Conservation (phyloP, 495 filamentous ascomycete species). For the Pseudevernia furfuracea region DNA sequence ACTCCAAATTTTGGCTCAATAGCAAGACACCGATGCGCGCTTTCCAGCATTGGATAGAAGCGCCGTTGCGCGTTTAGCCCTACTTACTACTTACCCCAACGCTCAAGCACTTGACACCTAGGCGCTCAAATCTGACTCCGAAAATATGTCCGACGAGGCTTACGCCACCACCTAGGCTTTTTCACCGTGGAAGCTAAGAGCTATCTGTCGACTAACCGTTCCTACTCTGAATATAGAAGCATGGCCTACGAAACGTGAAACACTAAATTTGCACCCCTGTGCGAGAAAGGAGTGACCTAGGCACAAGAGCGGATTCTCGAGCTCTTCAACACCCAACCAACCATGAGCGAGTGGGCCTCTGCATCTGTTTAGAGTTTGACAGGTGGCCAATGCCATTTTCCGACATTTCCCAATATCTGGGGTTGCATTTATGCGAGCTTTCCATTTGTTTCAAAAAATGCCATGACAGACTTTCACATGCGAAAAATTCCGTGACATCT, state of each 20-base stretch:
- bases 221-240: neutral
- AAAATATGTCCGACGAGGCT: neutral
- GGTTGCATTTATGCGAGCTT: neutral
- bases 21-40: neutral
- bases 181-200: neutral
- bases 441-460: neutral
- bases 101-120: neutral
- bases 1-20: neutral
- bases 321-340: neutral
- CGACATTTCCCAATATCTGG: neutral
- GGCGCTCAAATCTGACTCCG: neutral
- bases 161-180: constrained; percentile 21
- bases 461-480: neutral
- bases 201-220: neutral
- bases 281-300: neutral
- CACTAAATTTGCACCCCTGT: neutral
- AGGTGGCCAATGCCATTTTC: neutral
- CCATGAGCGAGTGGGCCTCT: neutral
- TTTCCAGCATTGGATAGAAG: neutral
- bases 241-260: neutral
- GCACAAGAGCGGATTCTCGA: neutral
- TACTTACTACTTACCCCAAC: neutral
- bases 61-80: neutral
- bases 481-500: neutral
- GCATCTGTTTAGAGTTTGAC: neutral